phyloP scores from a whole-genome alignment of 169 alveolate genomes.

The Condylostoma magnum region DNA sequence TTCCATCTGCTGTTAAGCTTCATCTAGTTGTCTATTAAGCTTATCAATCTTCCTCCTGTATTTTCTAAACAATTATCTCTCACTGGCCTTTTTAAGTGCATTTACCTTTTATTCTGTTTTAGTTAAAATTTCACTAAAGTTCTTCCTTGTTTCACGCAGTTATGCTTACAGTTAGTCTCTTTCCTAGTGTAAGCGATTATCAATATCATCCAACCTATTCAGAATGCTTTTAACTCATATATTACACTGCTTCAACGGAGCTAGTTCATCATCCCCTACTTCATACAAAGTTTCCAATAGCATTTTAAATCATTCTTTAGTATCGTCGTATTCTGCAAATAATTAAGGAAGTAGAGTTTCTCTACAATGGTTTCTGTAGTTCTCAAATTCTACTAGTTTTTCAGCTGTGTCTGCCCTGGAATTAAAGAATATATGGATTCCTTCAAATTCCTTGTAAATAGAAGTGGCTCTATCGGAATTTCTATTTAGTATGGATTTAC shows the following conservation, averaged over 20 bases:
- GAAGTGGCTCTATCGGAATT: conserved; percentile 37
- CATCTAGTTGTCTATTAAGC: conserved; percentile 42
- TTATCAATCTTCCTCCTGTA: conserved; percentile 45
- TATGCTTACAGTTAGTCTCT: conserved; percentile 55
- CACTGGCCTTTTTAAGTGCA: conserved; percentile 37
- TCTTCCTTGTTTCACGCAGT: conserved; percentile 50
- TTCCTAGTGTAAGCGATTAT: conserved; percentile 49
- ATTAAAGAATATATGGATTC: conserved; percentile 36
- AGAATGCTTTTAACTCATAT: conserved; percentile 41
- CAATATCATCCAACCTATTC: conserved; percentile 49
- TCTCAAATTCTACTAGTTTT: conserved; percentile 56
- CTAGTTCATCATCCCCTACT: conserved; percentile 46
- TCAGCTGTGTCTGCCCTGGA: conserved; percentile 57
- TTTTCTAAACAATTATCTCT: conserved; percentile 33
- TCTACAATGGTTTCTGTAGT: conserved; percentile 51
- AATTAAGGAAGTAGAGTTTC: conserved; percentile 39
- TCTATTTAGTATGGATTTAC: conserved; percentile 32
- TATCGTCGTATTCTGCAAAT: conserved; percentile 50
- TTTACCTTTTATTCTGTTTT: conserved; percentile 47
- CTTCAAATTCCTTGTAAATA: conserved; percentile 41
- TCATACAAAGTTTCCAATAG: conserved; percentile 39
- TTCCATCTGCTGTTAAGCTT: conserved; percentile 51
- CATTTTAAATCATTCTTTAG: conserved; percentile 65
- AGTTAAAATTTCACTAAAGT: conserved; percentile 57
- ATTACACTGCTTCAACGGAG: conserved; percentile 27